Conservation (phyloP, 2,329 filamentous ascomycete species). For the Parascedosporium putredinis region DNA sequence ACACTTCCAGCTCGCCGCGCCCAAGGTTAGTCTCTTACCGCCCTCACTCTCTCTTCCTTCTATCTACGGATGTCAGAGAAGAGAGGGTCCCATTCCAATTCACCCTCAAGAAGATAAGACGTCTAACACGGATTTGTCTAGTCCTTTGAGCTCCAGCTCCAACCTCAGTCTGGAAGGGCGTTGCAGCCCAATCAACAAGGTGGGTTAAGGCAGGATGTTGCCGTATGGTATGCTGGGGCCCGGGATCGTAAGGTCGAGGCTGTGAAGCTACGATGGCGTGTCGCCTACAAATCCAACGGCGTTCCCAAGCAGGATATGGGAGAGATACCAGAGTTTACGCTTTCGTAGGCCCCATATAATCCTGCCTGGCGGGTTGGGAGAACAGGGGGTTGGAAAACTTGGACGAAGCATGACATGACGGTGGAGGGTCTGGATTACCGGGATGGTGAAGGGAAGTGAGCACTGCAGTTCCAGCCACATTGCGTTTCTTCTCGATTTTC, state of each 20-base stretch:
- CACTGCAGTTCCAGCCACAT: not conserved
- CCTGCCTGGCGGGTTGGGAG: too few species aligned
- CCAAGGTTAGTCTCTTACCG: conserved; percentile 53
- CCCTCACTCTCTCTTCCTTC: not conserved
- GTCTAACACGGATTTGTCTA: conserved; percentile 27
- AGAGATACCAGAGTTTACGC: conserved; percentile 67
- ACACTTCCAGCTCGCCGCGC: conserved; percentile 86
- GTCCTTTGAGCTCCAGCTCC: conserved; percentile 71
- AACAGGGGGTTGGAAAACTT: too few species aligned
- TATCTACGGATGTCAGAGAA: too few species aligned
- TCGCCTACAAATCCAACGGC: conserved; percentile 62
- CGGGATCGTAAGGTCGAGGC: conserved; percentile 55
- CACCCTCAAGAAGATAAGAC: not conserved
- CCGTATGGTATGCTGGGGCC: conserved; percentile 64
- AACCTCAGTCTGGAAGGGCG: conserved; percentile 72
- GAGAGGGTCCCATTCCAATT: too few species aligned
- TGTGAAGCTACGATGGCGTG: conserved; percentile 87
- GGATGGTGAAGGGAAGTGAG: not conserved
- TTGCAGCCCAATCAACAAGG: conserved; percentile 61
- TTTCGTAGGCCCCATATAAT: conserved; percentile 56
- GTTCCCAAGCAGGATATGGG: conserved; percentile 70
- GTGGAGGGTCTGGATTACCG: too few species aligned
- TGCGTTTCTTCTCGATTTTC: too few species aligned
- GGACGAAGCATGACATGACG: too few species aligned
- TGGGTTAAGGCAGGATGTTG: conserved; percentile 74